phyloP scores from a whole-genome alignment of 305 asterid species.

The Fraxinus dipetala region DNA sequence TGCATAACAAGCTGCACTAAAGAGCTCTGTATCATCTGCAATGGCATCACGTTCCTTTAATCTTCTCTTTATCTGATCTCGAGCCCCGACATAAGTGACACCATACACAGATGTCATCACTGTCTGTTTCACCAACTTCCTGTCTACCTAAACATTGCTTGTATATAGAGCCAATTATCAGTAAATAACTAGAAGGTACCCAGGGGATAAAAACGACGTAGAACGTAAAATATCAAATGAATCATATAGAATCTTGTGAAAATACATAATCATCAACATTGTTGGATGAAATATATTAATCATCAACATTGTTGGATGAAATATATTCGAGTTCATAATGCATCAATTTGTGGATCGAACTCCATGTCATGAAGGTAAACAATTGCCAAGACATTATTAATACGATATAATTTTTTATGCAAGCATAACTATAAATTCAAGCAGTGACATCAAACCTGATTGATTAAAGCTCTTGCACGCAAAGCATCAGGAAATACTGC shows the following conservation, averaged over 20 bases:
- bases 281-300: constrained; percentile 8
- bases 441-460: constrained; percentile 56
- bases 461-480: constrained; percentile 63
- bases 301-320: background rate
- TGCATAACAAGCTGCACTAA: constrained; percentile 77
- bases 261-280: background rate
- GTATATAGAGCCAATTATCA: constrained; percentile 11
- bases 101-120: constrained; percentile 95
- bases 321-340: constrained; percentile 9
- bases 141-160: constrained; percentile 54
- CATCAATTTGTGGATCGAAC: constrained; percentile 2
- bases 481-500: constrained; percentile 61
- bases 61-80: constrained; percentile 76
- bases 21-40: constrained; percentile 55
- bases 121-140: constrained; percentile 85
- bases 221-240: constrained; percentile 8
- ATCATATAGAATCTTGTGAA: constrained; percentile 2
- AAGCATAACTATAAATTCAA: constrained; percentile 11
- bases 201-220: background rate
- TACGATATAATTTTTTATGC: background rate
- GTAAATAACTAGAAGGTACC: constrained; percentile 4
- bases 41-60: constrained; percentile 63
- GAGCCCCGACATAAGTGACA: constrained; percentile 82
- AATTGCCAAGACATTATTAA: background rate
- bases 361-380: constrained; percentile 12